Base-by-base conservation (phyloP, 305 asterid species). In the Lippia alba region DNA sequence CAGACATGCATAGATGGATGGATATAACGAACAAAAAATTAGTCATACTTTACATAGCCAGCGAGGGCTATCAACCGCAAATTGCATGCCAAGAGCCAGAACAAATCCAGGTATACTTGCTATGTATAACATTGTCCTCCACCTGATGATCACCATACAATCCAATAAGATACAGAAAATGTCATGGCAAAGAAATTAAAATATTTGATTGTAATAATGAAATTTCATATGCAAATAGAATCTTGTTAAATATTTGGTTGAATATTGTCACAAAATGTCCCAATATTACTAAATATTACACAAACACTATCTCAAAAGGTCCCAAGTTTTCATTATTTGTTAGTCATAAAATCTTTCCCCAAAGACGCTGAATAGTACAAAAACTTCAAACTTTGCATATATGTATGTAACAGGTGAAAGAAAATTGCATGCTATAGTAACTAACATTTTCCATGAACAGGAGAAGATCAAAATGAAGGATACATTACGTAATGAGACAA, bases 31-130 rank as follows among this genome's bases (percentile, higher is more conserved):
- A 24, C 7, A 15, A 49, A 66, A 73, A 75, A 55, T 34, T 12
- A 41, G 33, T 59, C 82, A 76, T 88, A 89, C 96, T 79, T 88
- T 92, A 74, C 96, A 88, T 16, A 92, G 80, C 97, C 97, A 92
- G 61, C 96, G 96, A 49, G 97, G 97, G 82, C 97, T 89, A 59
- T 92, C 97, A 30, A 88, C 94, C 12, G 96, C 80, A 79, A 89
- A 86, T 75, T 92, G 96, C 94, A 89, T 89, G 66, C 97, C 96
- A 46, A 89, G 73, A 54, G 88, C 93, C 61, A 89, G 85, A 71
- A 82, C 48, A 75, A 86, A 82, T 46, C 91, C 96, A 68, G 97
- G 96, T 49, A 85, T 45, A 51, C 87, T 81, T 16, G 96, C 93
- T 64, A 89, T 71, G 68, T 88, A 85, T 45, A 89, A 73, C 87